Percentiles rank a stretch among this genome's conserved stretches.
These are phyloP conservation scores for Botrytis byssoidea DNA, from an alignment of 2,329 filamentous ascomycete species.

Conservation along the genomic window DNA sequence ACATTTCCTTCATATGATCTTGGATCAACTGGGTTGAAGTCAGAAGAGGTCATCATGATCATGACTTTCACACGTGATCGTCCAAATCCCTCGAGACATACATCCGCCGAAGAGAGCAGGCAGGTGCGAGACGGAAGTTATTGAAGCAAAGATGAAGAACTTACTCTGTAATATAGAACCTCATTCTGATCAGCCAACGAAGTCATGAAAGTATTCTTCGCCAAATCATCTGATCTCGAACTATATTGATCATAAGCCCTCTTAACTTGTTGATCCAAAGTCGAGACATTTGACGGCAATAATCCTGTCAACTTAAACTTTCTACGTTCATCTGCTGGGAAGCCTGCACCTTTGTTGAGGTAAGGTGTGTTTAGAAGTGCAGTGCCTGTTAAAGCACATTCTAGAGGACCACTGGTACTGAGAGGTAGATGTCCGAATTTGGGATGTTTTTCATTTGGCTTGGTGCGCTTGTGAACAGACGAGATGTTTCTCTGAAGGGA, in stretches of 20 bases:
- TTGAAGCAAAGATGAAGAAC: constrained; percentile 22
- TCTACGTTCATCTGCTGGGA: constrained; percentile 65
- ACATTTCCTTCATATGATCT: constrained; percentile 82
- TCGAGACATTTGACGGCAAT: constrained; percentile 70
- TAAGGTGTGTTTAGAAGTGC: constrained; percentile 62
- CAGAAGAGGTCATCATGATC: neutral
- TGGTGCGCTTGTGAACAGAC: constrained; percentile 28
- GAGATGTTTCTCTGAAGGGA: constrained; percentile 25
- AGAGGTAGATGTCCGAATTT: constrained; percentile 48
- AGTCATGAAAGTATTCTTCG: constrained; percentile 86
- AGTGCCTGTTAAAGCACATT: constrained; percentile 50
- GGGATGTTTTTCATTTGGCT: constrained; percentile 35
- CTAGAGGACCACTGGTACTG: constrained; percentile 49
- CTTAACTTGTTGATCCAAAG: constrained; percentile 70
- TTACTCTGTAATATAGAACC: constrained; percentile 73
- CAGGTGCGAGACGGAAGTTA: neutral
- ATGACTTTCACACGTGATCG: neutral
- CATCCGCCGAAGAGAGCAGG: neutral
- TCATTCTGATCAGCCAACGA: constrained; percentile 84
- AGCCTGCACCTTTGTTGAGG: constrained; percentile 84
- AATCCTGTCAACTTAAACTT: constrained; percentile 71
- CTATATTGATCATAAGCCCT: constrained; percentile 80
- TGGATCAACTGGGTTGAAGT: constrained; percentile 58
- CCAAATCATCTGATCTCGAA: constrained; percentile 60
- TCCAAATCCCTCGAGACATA: neutral